Evolutionary conservation across 2,329 filamentous ascomycete species (phyloP).

Genomic region (Cladophialophora psammophila): DNA sequence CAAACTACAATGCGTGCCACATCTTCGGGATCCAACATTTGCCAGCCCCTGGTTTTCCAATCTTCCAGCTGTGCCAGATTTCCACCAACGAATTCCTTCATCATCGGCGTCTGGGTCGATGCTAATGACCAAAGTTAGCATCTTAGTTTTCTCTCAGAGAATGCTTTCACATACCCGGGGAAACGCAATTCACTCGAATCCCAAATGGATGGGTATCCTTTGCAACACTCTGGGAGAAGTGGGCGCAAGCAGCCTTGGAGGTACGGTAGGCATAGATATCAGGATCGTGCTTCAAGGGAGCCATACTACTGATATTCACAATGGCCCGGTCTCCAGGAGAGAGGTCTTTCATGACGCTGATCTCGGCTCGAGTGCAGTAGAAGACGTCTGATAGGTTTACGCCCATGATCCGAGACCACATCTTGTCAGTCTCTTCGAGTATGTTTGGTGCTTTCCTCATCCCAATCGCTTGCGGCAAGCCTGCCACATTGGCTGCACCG

Average conservation of each 20-base stretch:
- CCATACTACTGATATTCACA: slow-evolving; percentile 17
- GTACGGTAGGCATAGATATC: slow-evolving; percentile 9
- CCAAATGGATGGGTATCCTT: slow-evolving; percentile 4
- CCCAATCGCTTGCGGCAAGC: background rate
- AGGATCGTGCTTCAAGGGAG: background rate
- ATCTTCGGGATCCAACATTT: too few species aligned
- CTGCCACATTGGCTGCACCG: slow-evolving; percentile 18
- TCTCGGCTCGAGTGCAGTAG: slow-evolving; percentile 58
- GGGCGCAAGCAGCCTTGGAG: slow-evolving; percentile 6
- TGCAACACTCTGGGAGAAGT: slow-evolving; percentile 5
- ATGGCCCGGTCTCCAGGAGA: background rate
- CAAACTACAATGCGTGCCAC: background rate
- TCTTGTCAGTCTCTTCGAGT: slow-evolving; percentile 47
- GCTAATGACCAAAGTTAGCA: too few species aligned
- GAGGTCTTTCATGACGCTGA: slow-evolving; percentile 48
- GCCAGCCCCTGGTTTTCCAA: too few species aligned
- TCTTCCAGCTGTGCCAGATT: too few species aligned
- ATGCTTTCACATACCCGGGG: background rate
- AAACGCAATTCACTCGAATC: slow-evolving; percentile 9
- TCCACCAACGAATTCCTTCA: background rate
- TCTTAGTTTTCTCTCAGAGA: too few species aligned
- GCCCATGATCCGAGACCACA: slow-evolving; percentile 50
- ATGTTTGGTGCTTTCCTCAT: slow-evolving; percentile 16
- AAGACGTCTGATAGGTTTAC: slow-evolving; percentile 59
- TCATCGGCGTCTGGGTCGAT: background rate